Base-by-base conservation (phyloP, 1,139 yeast species). In the Scheffersomyces lignicola region DNA sequence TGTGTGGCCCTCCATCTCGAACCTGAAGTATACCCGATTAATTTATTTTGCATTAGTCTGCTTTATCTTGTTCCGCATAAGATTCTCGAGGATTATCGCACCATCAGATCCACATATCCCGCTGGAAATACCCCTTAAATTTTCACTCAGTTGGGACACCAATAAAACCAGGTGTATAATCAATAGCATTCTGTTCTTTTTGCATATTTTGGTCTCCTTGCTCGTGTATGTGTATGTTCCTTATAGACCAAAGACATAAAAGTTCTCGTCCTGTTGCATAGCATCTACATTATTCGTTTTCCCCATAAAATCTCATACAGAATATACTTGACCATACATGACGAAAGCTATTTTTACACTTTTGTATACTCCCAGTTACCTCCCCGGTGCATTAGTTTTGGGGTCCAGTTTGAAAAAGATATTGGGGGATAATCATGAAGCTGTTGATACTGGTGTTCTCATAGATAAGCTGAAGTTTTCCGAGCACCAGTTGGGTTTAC, bases 351-450 rank as follows among this genome's bases (percentile, higher is more conserved):
- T 80, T 47, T 80, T 78, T 31, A 81, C 95, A 1, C 66, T 88
- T 24, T 62, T 89, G 24, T 80, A 81, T 52, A 74, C 79, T 34
- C 69, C 78, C 27, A 69, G 71, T 22, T 89, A 89, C 56, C 59
- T 87, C 14, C 87, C 94, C 0, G 97, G 96, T 5, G 83, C 87
- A 0, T 62, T 84, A 24, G 80, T 85, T 0, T 59, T 87, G 31
- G 90, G 80, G 6, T 45, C 58, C n/a, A 43, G 52, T 9, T 42
- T 68, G 29, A 55, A 58, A 21, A 48, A 51, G 36, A 34, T 60
- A 11, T 37, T 44, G 17, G 39, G 30, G n/a, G 47, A 40, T 16
- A 35, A 42, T 40, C 21, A 17, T 5, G 36, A 38, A 17, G 39
- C 36, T 13, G 24, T 28, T 10, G 44, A 49, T 26, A 43, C 52